A percentile compares a stretch with the other conserved stretches of the same genome.
Evolutionary conservation across 1,139 yeast genomes (phyloP).

Genomic region (Meyerozyma guilliermondii): DNA sequence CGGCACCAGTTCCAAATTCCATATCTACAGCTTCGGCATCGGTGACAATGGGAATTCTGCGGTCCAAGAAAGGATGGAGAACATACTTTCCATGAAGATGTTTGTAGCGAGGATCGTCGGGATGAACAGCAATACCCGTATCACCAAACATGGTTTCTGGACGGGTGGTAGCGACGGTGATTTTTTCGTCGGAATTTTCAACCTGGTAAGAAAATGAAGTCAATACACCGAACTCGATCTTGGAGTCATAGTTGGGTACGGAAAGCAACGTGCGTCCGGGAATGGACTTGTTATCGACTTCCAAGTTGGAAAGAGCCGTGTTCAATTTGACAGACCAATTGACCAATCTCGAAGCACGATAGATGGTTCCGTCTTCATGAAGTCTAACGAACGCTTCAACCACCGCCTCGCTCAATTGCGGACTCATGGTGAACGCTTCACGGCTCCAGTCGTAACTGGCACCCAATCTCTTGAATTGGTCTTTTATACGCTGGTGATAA

Average conservation of each 20-base stretch:
- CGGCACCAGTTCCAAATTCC: conserved; percentile 99
- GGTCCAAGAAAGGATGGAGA: conserved; percentile 83
- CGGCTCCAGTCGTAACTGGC: conserved; percentile 96
- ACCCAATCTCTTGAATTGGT: conserved; percentile 82
- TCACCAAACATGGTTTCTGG: conserved; percentile 98
- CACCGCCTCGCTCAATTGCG: conserved; percentile 73
- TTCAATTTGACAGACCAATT: conserved; percentile 95
- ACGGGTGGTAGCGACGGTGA: conserved; percentile 95
- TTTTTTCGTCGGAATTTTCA: conserved; percentile 80
- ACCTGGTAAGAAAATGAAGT: conserved; percentile 92
- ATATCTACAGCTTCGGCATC: conserved; percentile 95
- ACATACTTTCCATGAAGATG: conserved; percentile 94
- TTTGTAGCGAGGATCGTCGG: conserved; percentile 84
- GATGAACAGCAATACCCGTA: conserved; percentile 96
- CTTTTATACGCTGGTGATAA: conserved; percentile 79
- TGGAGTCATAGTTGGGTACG: conserved; percentile 87
- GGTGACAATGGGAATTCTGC: conserved; percentile 79
- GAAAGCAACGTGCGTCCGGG: conserved; percentile 74
- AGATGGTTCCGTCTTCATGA: conserved; percentile 93
- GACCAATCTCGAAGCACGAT: conserved; percentile 88
- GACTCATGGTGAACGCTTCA: conserved; percentile 90
- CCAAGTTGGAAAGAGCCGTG: conserved; percentile 93
- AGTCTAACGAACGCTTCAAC: conserved; percentile 85
- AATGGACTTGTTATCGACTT: conserved; percentile 88
- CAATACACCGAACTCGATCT: conserved; percentile 92